Base-by-base conservation (phyloP, 495 filamentous ascomycete genomes). In the Aeminium ludgeri region DNA sequence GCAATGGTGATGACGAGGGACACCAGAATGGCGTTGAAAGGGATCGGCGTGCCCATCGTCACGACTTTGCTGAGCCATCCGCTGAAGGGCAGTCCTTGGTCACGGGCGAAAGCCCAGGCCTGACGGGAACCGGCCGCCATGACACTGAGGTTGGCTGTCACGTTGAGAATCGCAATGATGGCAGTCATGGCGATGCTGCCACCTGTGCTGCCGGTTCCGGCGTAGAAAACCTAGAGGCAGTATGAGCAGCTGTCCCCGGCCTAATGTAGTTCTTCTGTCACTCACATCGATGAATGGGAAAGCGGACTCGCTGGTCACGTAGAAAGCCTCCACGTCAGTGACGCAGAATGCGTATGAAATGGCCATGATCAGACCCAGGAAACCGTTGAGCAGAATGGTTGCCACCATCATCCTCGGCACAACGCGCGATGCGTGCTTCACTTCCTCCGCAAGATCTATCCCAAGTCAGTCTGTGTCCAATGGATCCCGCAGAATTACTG, bases 271-370 rank as follows among this genome's bases (percentile, higher is more conserved):
- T 3, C 10, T 27, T 6, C 11, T 28, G n/a, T 10, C 15, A 17
- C 13, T 10, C 20, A 36, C 13, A 12, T 16, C 34, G 18, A n/a
- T 33, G 31, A 5, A 33, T 4, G n/a, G 16, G 12, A 33, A 33
- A 4, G 31, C 31, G 12, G 31, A 17, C 31, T 33, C 3, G 31
- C 4, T 25, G 23, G 3, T 25, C 28, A 18, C 59, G 57, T 20
- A 49, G 43, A 20, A 72, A 44, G 1, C 47, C 2, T 58, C 46
- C 10, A 66, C 50, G 36, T 63, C 52, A 8, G 62, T 59, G 15
- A 66, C 41, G 40, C 58, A 65, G 36, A 31, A 41, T 12, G 32
- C 32, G 25, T 48, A 38, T 16, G 48, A 39, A 13, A 47, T 48
- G 7, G 43, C 20, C 44, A 43, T 43, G 20, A 38, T 31, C 23